These are phyloP conservation scores for Termitomyces sp. DNA, from an alignment of 768 basidiomycete species.

Conservation along the genomic window DNA sequence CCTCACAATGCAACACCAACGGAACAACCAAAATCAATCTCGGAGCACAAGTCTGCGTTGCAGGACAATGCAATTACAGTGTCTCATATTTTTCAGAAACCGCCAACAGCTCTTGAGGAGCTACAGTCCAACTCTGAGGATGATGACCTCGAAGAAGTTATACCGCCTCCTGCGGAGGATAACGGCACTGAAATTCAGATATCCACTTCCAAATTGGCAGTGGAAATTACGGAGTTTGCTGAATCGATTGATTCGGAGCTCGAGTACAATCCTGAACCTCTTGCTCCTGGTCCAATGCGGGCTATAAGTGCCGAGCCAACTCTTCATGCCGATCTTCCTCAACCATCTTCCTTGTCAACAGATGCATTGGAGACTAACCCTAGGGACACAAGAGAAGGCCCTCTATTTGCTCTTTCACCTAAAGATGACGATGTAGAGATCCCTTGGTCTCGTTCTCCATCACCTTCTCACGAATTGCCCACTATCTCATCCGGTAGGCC, in stretches of 20 bases:
- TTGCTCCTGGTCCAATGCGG: background rate
- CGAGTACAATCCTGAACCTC: background rate
- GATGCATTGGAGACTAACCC: background rate
- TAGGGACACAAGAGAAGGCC: constrained; percentile 1
- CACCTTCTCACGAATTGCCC: constrained; percentile 20
- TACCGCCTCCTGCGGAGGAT: background rate
- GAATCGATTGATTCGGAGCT: background rate
- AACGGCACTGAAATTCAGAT: background rate
- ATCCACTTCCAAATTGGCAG: background rate
- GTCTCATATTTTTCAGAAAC: background rate
- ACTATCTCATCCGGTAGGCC: constrained; percentile 15
- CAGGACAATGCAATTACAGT: background rate
- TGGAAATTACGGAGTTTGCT: background rate
- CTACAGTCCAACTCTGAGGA: constrained; percentile 17
- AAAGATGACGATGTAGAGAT: constrained; percentile 12
- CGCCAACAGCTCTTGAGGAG: background rate
- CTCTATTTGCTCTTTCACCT: constrained; percentile 14
- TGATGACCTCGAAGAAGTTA: constrained; percentile 38
- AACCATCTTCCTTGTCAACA: background rate
- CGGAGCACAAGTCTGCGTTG: background rate
- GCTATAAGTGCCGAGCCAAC: background rate
- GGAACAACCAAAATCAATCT: background rate
- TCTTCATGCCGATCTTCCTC: background rate
- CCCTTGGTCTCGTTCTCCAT: constrained; percentile 30
- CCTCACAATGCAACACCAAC: no score